These are phyloP conservation scores for Asterophora lycoperdoides DNA, from an alignment of 768 basidiomycete genomes.

Conservation along the genomic window DNA sequence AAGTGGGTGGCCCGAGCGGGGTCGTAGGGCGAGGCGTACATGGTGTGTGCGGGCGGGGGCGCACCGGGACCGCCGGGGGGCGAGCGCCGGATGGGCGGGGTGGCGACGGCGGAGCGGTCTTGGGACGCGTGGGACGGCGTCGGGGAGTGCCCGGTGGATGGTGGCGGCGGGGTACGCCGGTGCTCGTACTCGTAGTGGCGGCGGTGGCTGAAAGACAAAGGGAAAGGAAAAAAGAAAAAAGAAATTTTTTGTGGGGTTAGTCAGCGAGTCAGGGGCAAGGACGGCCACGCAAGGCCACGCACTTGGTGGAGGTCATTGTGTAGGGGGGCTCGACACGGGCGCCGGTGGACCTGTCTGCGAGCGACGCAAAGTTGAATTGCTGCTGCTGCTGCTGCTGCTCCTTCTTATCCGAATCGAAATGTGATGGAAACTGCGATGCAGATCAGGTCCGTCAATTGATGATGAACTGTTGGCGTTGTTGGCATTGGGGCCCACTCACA, in stretches of 20 bases:
- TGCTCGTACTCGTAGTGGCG: slow-evolving; percentile 30
- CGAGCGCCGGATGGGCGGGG: slow-evolving; percentile 49
- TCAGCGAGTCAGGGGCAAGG: no score
- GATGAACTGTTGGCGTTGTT: slow-evolving; percentile 28
- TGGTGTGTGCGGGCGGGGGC: slow-evolving; percentile 31
- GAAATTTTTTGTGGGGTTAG: not conserved
- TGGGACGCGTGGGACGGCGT: slow-evolving; percentile 55
- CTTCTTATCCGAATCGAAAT: slow-evolving; percentile 36
- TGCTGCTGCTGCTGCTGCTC: slow-evolving; percentile 24
- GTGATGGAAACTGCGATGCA: slow-evolving; percentile 29
- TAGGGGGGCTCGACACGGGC: slow-evolving; percentile 36
- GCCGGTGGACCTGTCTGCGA: slow-evolving; percentile 16
- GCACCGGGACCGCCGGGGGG: slow-evolving; percentile 25
- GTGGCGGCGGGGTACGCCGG: slow-evolving; percentile 28
- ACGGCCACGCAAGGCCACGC: no score
- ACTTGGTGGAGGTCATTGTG: slow-evolving; percentile 27
- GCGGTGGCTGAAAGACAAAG: slow-evolving; percentile 20
- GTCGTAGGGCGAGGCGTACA: slow-evolving; percentile 27
- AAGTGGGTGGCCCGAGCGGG: slow-evolving; percentile 26
- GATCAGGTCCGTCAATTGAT: slow-evolving; percentile 32
- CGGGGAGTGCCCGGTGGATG: slow-evolving; percentile 55
- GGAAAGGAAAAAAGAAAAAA: slow-evolving; percentile 2
- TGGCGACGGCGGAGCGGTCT: slow-evolving; percentile 57
- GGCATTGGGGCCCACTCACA: slow-evolving; percentile 29
- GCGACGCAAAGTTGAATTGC: slow-evolving; percentile 15